Evolutionary conservation across 495 filamentous ascomycete genomes (phyloP).

Genomic region (Filosporella fistucella): DNA sequence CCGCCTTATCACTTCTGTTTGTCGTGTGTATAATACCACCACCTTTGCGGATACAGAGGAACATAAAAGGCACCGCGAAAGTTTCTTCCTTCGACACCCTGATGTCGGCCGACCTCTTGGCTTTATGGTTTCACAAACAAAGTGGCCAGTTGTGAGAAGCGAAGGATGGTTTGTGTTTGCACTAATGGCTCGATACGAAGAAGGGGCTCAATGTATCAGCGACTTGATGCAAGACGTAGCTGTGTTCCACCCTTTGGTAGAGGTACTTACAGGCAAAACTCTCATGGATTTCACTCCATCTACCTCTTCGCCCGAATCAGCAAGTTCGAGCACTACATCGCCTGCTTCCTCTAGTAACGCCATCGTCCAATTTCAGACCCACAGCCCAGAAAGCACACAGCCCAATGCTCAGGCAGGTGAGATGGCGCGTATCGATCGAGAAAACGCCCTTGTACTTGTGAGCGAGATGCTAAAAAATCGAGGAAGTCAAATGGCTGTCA

Average conservation of each 20-base stretch:
- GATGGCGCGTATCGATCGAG: conserved; percentile 46
- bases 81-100: conserved; percentile 47
- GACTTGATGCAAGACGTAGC: conserved; percentile 44
- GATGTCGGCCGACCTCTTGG: conserved; percentile 50
- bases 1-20: conserved; percentile 58
- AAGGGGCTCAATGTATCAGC: conserved; percentile 47
- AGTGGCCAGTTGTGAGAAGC: conserved; percentile 65
- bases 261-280: conserved; percentile 40
- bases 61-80: conserved; percentile 32
- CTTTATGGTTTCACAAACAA: conserved; percentile 59
- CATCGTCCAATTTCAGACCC: background rate
- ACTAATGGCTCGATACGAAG: conserved; percentile 51
- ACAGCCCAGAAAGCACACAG: background rate
- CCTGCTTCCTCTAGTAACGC: background rate
- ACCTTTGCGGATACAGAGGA: conserved; percentile 14
- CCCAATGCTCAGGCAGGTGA: conserved; percentile 26
- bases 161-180: conserved; percentile 75
- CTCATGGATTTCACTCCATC: conserved; percentile 5
- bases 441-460: conserved; percentile 60
- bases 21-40: conserved; percentile 50
- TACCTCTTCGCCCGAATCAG: background rate
- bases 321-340: background rate
- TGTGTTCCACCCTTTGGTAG: conserved; percentile 41
- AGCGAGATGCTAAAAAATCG: conserved; percentile 52
- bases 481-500: conserved; percentile 30